Conservation (phyloP, 2,329 filamentous ascomycete species). For the Talaromyces sp. region DNA sequence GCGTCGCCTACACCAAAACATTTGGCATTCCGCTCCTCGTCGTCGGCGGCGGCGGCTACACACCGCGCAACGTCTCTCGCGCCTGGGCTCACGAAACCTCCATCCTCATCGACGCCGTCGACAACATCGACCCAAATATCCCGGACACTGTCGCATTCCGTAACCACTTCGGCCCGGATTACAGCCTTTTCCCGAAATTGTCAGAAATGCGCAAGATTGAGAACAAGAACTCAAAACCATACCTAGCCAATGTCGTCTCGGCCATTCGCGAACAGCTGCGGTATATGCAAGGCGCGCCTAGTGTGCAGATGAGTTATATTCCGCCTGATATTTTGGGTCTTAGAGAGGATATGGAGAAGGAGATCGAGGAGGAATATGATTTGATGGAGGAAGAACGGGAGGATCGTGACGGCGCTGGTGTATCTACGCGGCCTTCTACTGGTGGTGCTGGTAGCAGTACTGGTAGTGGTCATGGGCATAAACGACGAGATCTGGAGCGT, state of each 20-base stretch:
- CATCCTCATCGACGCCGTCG: constrained; percentile 71
- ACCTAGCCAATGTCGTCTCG: constrained; percentile 68
- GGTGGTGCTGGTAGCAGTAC: constrained; percentile 1
- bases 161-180: constrained; percentile 81
- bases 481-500: constrained; percentile 30
- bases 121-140: constrained; percentile 66
- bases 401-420: constrained; percentile 29
- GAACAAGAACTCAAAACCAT: constrained; percentile 75
- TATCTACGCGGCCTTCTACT: constrained; percentile 3
- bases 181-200: constrained; percentile 80
- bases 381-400: constrained; percentile 34
- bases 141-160: constrained; percentile 79
- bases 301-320: constrained; percentile 76
- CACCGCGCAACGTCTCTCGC: constrained; percentile 89
- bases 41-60: constrained; percentile 93
- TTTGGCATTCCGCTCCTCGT: constrained; percentile 77
- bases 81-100: constrained; percentile 97
- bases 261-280: constrained; percentile 79
- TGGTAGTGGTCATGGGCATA: constrained; percentile 6
- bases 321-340: constrained; percentile 66
- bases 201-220: constrained; percentile 63
- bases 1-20: constrained; percentile 81
- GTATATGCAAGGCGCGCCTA: constrained; percentile 79
- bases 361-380: constrained; percentile 40
- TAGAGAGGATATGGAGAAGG: constrained; percentile 44